Evolutionary conservation across 345 rosid genomes (phyloP), one percentile per base, ranked within the genome.

Genomic region (Rhizophora mangle): DNA sequence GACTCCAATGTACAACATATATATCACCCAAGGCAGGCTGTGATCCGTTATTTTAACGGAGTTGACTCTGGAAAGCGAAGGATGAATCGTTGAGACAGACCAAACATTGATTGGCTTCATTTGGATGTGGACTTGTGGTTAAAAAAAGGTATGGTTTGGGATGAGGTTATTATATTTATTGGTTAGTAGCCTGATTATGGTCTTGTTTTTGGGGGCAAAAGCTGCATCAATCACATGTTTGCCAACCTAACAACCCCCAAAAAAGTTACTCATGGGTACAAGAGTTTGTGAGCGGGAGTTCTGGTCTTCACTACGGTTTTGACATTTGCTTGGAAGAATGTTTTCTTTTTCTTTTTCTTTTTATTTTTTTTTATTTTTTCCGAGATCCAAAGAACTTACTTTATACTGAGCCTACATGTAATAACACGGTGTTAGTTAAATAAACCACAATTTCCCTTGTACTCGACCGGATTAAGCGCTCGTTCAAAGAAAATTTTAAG

Each of bases 211-310:
- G 27, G 34, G 69, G 67, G 74, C 81, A 78, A 82, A 80, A 69
- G 82, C 84, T 78, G 82, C 75, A 34, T 9, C 63, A 15, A 20
- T 65, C 88, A 85, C 88, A 77, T 80, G 86, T 72, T 78, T 76
- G 84, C 82, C 88, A 82, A 76, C 85, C 16, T 37, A 73, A 72
- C 16, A 1, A 24, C 15, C 21, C 27, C 16, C n/a, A 16, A 51
- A 18, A 15, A 51, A 51, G 24, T 1, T 24, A 24, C 24, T 24
- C 24, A 24, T 24, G 43, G 43, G 43, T 34, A 11, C 43, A 37
- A 1, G 43, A 37, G 43, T 37, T 37, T 24, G 24, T 24, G 24
- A 24, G 43, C 2, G 0, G 13, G 18, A 43, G 49, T 11, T 11
- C 18, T 43, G 49, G 18, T 54, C 59, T 21, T 16, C 26, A n/a